These are phyloP conservation scores for Vigna unguiculata DNA, from an alignment of 306 rosid genomes.

Conservation along the genomic window DNA sequence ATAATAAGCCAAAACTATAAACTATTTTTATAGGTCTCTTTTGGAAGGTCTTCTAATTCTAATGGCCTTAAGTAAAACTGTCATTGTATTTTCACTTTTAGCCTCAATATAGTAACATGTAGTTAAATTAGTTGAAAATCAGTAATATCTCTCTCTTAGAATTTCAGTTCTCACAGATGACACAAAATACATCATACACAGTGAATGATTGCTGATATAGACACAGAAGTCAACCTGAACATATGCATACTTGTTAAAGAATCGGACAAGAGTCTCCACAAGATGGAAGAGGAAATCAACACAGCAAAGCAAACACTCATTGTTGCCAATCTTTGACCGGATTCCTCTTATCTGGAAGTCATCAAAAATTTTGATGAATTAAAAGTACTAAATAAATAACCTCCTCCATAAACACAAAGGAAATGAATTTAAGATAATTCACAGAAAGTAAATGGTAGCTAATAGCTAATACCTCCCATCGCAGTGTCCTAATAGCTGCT, in stretches of 20 bases:
- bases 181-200: neutral
- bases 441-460: conserved; percentile 8
- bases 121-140: conserved; percentile 7
- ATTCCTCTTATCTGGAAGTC: conserved; percentile 82
- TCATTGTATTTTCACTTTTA: neutral
- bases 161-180: conserved; percentile 10
- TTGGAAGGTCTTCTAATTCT: neutral
- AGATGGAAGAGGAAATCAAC: conserved; percentile 97
- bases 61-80: neutral
- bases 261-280: conserved; percentile 96
- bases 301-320: conserved; percentile 95
- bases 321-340: conserved; percentile 91
- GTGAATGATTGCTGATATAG: conserved; percentile 15
- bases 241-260: conserved; percentile 97
- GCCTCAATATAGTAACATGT: neutral
- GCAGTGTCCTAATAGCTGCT: conserved; percentile 91
- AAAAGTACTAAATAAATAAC: conserved; percentile 25
- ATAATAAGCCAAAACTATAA: neutral
- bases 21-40: neutral
- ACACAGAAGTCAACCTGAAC: conserved; percentile 72
- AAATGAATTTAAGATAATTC: conserved; percentile 37
- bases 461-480: conserved; percentile 78
- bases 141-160: neutral
- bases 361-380: conserved; percentile 17
- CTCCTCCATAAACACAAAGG: conserved; percentile 8